Base-by-base conservation (phyloP, 805 yeast genomes). In the Pichia sporocuriosa region DNA sequence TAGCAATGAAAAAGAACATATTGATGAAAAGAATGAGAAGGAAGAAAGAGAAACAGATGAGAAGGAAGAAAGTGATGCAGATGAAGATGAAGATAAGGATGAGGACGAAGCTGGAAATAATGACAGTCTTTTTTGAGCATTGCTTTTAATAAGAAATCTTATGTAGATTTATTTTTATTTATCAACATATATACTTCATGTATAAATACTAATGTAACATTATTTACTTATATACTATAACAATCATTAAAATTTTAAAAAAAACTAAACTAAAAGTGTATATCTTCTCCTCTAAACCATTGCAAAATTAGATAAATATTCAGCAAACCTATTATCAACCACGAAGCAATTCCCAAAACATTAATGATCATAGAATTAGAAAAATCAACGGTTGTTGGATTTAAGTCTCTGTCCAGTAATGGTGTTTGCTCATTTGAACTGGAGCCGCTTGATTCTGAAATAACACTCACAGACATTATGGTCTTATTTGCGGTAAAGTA, bases 401-500 rank as follows among this genome's bases (percentile, higher is more conserved):
- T 22, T 5, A 19, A 24, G 1, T 22, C 31, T 4, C 23, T 19
- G 11, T 10, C 8, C 2, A 42, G 10, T n/a, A 45, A 33, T n/a
- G 37, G n/a, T 5, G 46, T 24, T 15, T 28, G 23, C 41, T 40
- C 49, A 37, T 30, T 28, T 4, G 34, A n/a, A 4, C 8, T 24
- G 11, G 29, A 12, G 29, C 15, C 13, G 7, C 11, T 23, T 11
- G 7, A 15, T 26, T 12, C 6, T 26, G 13, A 15, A 7, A 26
- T 26, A 26, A 51, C 48, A 42, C 72, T 70, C 6, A 79, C 76
- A 36, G 63, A 68, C 97, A 89, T 88, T 36, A 82, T 73, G 12
- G 72, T 59, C 53, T 75, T 79, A 39, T 69, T 72, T 38, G 85
- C 75, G 1, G 96, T 89, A 60, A 88, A 83, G 55, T 79, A 88